These are phyloP conservation scores for Triticum monococcum DNA, from an alignment of 176 grass and related monocot species.

Conservation along the genomic window DNA sequence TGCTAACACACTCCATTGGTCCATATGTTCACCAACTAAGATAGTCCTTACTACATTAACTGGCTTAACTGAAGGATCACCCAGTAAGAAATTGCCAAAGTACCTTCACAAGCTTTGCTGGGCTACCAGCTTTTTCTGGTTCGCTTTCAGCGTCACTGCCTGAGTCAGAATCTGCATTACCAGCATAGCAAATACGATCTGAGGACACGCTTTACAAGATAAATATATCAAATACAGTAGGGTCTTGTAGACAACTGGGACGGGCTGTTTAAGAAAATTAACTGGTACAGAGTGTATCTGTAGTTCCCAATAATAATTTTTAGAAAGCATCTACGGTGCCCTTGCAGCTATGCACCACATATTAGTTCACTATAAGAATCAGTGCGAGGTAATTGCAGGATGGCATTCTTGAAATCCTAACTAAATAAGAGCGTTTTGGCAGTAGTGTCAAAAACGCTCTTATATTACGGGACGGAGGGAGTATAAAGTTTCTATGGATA, in stretches of 20 bases:
- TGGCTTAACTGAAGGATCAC: not conserved
- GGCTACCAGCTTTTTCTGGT: conserved; percentile 51
- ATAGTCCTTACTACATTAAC: not conserved
- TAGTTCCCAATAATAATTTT: not conserved
- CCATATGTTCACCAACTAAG: not conserved
- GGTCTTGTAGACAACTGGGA: not conserved
- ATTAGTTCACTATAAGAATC: not conserved
- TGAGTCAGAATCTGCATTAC: conserved; percentile 81
- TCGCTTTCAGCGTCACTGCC: conserved; percentile 72
- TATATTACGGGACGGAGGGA: no score
- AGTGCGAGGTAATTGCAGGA: not conserved
- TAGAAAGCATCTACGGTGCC: not conserved
- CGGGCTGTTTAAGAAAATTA: not conserved
- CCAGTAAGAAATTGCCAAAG: conserved; percentile 12
- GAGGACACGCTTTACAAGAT: conserved; percentile 3
- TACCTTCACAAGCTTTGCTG: conserved; percentile 64
- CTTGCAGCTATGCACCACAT: not conserved
- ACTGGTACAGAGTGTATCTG: not conserved
- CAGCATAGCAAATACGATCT: conserved; percentile 24
- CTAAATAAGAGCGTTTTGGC: no score
- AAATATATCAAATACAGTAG: not conserved
- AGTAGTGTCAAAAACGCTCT: no score
- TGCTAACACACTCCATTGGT: not conserved
- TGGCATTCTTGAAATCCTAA: not conserved
- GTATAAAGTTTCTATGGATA: not conserved